phyloP scores from a whole-genome alignment of 352 stramenopile genomes.

The Pythium aphanidermatum region DNA sequence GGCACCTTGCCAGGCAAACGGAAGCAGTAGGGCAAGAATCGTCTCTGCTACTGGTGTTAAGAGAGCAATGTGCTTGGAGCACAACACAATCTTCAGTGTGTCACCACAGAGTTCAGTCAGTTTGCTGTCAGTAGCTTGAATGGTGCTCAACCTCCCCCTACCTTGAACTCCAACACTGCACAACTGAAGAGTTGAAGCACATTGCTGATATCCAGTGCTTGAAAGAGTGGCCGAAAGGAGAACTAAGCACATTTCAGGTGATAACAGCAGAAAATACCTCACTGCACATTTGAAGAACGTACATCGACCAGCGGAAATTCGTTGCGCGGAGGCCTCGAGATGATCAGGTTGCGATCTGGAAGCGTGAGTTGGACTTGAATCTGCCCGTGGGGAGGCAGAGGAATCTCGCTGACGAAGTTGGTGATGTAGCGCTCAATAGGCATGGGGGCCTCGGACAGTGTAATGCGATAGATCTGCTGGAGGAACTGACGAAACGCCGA shows the following conservation, averaged over 20 bases:
- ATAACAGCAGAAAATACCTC: background rate
- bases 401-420: conserved; percentile 96
- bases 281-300: conserved; percentile 9
- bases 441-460: conserved; percentile 84
- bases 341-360: conserved; percentile 78
- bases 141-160: conserved; percentile 11
- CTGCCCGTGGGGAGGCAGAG: conserved; percentile 88
- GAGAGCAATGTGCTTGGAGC: conserved; percentile 84
- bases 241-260: too few species aligned
- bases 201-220: conserved; percentile 89
- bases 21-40: conserved; percentile 88
- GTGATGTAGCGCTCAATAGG: conserved; percentile 96
- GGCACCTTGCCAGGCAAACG: conserved; percentile 92
- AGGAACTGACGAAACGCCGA: conserved; percentile 93
- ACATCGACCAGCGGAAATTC: conserved; percentile 89
- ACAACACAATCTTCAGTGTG: conserved; percentile 90
- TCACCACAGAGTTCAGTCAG: too few species aligned
- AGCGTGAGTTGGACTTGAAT: conserved; percentile 89
- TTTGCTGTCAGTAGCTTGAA: background rate
- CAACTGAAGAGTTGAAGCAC: conserved; percentile 89
- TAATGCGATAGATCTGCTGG: conserved; percentile 86
- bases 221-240: conserved; percentile 92
- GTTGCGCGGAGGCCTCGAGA: conserved; percentile 88
- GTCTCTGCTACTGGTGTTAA: conserved; percentile 90
- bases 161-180: conserved; percentile 87